Evolutionary conservation across 306 rosid genomes (phyloP).

Genomic region (Vigna radiata): DNA sequence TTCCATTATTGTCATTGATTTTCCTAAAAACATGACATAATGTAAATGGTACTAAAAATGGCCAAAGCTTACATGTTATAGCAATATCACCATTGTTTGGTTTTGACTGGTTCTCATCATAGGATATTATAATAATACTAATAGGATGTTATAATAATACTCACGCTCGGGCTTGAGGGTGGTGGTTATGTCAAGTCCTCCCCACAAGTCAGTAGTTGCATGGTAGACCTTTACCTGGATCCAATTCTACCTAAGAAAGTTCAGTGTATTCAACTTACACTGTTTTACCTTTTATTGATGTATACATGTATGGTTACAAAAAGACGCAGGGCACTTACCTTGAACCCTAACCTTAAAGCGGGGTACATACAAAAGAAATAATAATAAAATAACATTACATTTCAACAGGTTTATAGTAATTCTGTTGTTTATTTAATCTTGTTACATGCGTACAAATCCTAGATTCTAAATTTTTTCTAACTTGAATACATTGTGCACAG

Average conservation of each 20-base stretch:
- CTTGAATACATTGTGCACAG: constrained; percentile 57
- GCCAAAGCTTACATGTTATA: constrained; percentile 16
- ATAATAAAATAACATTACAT: too few relatives aligned
- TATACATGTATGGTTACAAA: too few relatives aligned
- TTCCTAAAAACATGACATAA: constrained; percentile 7
- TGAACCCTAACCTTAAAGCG: too few relatives aligned
- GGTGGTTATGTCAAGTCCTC: not conserved
- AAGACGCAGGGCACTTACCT: too few relatives aligned
- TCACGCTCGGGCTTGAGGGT: not conserved
- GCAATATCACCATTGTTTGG: not conserved
- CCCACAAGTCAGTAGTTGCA: not conserved
- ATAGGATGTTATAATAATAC: not conserved
- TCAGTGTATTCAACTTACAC: too few relatives aligned
- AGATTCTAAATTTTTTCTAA: constrained; percentile 37
- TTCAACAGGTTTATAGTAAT: not conserved
- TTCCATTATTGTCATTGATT: constrained; percentile 14
- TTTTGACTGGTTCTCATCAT: not conserved
- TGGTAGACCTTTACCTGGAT: constrained; percentile 15
- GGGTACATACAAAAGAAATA: too few relatives aligned
- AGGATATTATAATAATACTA: not conserved
- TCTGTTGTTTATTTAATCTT: constrained; percentile 17
- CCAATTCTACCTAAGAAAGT: not conserved
- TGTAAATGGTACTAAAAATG: constrained; percentile 20
- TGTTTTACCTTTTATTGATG: too few relatives aligned
- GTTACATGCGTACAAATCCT: constrained; percentile 14